Conservation (phyloP, 352 stramenopile genomes). For the Globisporangium spinosum region DNA sequence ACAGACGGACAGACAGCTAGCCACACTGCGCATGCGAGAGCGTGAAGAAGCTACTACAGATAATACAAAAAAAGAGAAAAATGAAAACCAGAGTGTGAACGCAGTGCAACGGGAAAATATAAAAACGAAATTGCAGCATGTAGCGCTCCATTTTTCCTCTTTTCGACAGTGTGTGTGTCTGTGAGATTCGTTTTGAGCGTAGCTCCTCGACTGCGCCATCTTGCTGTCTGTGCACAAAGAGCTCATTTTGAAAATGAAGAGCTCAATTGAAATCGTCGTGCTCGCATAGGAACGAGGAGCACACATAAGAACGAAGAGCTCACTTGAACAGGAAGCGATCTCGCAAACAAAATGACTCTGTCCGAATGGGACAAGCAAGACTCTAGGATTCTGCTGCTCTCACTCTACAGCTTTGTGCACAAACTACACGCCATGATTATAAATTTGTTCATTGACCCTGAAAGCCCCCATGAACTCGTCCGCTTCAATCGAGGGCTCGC, state of each 20-base stretch:
- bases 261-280: neutral
- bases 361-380: no score
- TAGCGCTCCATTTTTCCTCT: neutral
- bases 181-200: no score
- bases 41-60: neutral
- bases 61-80: slow-evolving; percentile 8
- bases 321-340: no score
- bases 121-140: slow-evolving; percentile 3
- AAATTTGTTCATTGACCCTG: no score
- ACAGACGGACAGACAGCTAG: neutral
- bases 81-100: slow-evolving; percentile 9
- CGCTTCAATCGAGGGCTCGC: neutral
- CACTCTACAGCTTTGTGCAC: no score
- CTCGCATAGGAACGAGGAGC: no score
- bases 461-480: neutral
- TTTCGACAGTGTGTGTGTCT: neutral
- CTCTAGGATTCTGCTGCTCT: no score
- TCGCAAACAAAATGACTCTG: no score
- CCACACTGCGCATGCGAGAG: neutral
- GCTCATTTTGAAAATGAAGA: neutral
- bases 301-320: neutral
- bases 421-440: no score
- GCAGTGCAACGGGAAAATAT: slow-evolving; percentile 4
- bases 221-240: neutral
- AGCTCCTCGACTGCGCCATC: no score